phyloP scores from a whole-genome alignment of 805 yeast species.

The Diddensiella transvaalensis region DNA sequence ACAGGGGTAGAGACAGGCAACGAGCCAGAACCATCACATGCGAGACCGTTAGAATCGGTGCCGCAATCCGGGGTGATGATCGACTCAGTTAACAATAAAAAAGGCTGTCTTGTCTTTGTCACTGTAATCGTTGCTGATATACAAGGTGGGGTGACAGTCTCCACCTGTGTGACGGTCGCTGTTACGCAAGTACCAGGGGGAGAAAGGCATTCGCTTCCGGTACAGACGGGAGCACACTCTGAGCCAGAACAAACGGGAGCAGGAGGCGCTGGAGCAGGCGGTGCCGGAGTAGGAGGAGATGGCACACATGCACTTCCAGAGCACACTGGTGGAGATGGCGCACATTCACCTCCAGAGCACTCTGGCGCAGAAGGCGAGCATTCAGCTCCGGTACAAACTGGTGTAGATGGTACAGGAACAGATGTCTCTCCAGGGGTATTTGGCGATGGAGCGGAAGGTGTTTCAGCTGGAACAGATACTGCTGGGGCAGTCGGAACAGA shows the following conservation, averaged over 20 bases:
- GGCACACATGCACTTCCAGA: constrained; percentile 7
- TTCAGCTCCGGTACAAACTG: not conserved
- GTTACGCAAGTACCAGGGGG: constrained; percentile 3
- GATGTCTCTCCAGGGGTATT: not conserved
- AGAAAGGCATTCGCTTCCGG: no score
- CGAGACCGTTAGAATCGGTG: constrained; percentile 36
- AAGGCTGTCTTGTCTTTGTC: constrained; percentile 23
- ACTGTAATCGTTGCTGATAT: constrained; percentile 12
- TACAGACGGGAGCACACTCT: not conserved
- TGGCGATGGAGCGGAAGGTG: not conserved
- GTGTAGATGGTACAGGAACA: not conserved
- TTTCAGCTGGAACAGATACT: not conserved
- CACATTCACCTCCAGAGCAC: not conserved
- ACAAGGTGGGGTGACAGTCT: constrained; percentile 13
- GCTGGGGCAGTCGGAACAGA: not conserved
- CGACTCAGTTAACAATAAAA: constrained; percentile 38
- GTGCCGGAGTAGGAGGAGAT: not conserved
- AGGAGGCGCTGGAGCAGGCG: constrained; percentile 6
- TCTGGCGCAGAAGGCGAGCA: no score
- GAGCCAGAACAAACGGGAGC: not conserved
- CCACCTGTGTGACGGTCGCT: constrained; percentile 5
- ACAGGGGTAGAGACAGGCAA: constrained; percentile 8
- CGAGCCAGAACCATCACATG: constrained; percentile 35
- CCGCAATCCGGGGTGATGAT: constrained; percentile 32
- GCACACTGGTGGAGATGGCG: constrained; percentile 2